Evolutionary conservation across 306 rosid species (phyloP).

Genomic region (Ormosia emarginata): DNA sequence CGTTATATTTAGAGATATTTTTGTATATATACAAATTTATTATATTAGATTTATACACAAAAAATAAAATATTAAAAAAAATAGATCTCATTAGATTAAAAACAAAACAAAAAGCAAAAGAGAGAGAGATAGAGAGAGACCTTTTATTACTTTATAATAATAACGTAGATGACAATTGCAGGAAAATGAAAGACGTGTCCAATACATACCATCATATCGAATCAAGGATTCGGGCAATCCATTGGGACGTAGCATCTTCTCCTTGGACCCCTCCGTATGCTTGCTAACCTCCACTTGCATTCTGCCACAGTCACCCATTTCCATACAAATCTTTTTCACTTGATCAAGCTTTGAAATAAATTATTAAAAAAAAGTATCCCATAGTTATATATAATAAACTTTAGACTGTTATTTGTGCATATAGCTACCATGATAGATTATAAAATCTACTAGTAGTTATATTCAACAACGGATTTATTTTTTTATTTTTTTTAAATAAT

Average conservation of each 20-base stretch:
- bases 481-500: too few relatives aligned
- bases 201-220: slow-evolving; percentile 76
- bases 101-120: neutral
- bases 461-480: neutral
- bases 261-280: slow-evolving; percentile 92
- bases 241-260: slow-evolving; percentile 88
- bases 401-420: neutral
- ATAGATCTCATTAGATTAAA: too few relatives aligned
- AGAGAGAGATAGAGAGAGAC: too few relatives aligned
- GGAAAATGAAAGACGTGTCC: neutral
- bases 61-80: too few relatives aligned
- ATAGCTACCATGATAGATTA: neutral
- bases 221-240: slow-evolving; percentile 94
- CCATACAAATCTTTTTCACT: neutral
- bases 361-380: neutral
- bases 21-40: too few relatives aligned
- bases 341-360: neutral
- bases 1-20: too few relatives aligned
- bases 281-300: slow-evolving; percentile 99
- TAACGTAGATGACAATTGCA: neutral
- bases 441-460: too few relatives aligned
- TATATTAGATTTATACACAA: too few relatives aligned
- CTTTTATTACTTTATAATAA: too few relatives aligned
- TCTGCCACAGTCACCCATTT: slow-evolving; percentile 44
- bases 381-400: neutral